phyloP scores from a whole-genome alignment of 2,329 filamentous ascomycete species.

The Hymenoscyphus infarciens region DNA sequence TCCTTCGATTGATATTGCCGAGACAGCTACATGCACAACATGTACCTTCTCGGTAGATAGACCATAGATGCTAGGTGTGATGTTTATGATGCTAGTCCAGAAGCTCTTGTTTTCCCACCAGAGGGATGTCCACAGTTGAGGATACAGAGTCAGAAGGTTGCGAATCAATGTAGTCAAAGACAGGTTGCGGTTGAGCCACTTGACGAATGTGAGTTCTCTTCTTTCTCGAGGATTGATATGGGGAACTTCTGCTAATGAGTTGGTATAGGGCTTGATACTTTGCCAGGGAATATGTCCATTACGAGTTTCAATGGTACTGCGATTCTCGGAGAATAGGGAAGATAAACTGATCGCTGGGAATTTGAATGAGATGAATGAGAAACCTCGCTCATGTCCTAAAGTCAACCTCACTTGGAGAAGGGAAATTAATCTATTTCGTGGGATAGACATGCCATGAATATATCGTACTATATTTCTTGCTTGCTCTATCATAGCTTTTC shows the following conservation, averaged over 20 bases:
- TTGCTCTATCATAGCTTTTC: too few relatives aligned
- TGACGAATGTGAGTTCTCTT: conserved; percentile 42
- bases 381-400: too few relatives aligned
- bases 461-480: too few relatives aligned
- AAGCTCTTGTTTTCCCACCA: conserved; percentile 8
- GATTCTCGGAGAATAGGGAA: too few relatives aligned
- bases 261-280: neutral
- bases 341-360: too few relatives aligned
- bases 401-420: too few relatives aligned
- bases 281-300: conserved; percentile 4
- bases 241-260: neutral
- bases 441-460: too few relatives aligned
- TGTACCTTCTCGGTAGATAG: conserved; percentile 13
- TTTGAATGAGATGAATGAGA: too few relatives aligned
- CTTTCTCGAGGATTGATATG: neutral
- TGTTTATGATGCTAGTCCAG: conserved; percentile 40
- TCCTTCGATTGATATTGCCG: conserved; percentile 3
- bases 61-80: conserved; percentile 28
- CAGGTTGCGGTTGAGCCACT: conserved; percentile 48
- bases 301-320: neutral
- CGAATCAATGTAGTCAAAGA: conserved; percentile 44
- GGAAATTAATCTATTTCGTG: too few relatives aligned
- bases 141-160: conserved; percentile 42
- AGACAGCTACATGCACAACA: conserved; percentile 8
- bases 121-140: conserved; percentile 42